These are phyloP conservation scores for Clohesyomyces aquaticus DNA, from an alignment of 495 filamentous ascomycete genomes.

Conservation along the genomic window DNA sequence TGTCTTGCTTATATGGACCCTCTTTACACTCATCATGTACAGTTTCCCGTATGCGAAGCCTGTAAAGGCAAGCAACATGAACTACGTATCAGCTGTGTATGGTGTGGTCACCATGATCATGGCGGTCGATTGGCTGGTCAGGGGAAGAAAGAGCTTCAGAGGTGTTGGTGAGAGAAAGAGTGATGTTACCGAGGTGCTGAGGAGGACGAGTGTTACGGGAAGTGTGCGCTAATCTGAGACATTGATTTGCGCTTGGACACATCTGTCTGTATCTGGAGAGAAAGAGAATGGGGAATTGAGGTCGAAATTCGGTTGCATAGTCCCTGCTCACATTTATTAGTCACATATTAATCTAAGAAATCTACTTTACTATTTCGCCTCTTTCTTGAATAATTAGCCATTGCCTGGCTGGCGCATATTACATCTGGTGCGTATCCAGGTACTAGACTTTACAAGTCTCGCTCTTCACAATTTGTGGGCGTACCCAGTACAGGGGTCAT, in stretches of 20 bases:
- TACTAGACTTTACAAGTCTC: no score
- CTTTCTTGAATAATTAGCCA: no score
- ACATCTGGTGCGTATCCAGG: no score
- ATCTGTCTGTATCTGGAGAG: neutral
- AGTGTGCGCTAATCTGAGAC: neutral
- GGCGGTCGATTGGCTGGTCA: constrained; percentile 36
- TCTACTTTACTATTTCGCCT: no score
- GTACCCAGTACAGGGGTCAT: no score
- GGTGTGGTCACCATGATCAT: constrained; percentile 39
- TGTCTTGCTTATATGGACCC: constrained; percentile 42
- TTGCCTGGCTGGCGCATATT: no score
- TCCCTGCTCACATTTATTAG: no score
- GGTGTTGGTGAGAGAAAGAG: constrained; percentile 27
- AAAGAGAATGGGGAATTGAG: neutral
- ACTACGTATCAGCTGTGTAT: constrained; percentile 43
- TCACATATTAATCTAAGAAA: no score
- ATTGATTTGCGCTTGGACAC: neutral
- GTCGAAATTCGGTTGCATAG: neutral
- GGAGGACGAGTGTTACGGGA: constrained; percentile 23
- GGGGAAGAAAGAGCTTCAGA: constrained; percentile 39
- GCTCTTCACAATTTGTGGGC: no score
- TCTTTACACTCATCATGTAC: constrained; percentile 46
- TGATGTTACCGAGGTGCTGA: constrained; percentile 24
- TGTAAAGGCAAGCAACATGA: constrained; percentile 40
- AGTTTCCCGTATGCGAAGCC: constrained; percentile 43